A percentile compares a stretch with the other conserved stretches of the same genome.
Evolutionary conservation across 2,329 filamentous ascomycete genomes (phyloP).

Genomic region (Cladophialophora yegresii): DNA sequence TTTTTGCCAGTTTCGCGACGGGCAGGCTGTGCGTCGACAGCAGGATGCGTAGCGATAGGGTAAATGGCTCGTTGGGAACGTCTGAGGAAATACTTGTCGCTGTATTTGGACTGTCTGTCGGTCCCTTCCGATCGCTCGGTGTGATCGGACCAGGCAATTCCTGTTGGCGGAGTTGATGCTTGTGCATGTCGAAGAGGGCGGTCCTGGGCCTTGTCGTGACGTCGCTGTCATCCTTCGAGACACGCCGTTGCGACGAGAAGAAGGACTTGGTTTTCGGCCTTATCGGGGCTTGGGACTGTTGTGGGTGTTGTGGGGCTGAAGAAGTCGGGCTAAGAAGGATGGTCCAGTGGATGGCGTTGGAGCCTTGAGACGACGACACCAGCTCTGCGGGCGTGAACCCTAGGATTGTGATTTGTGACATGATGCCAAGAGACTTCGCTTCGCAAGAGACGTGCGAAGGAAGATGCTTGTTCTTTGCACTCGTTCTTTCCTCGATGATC

Average conservation of each 20-base stretch:
- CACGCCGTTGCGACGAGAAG: slow-evolving; percentile 12
- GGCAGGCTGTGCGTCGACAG: slow-evolving; percentile 11
- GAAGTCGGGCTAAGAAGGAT: slow-evolving; percentile 25
- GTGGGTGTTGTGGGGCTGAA: background rate
- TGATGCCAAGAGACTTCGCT: slow-evolving; percentile 1
- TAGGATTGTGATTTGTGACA: slow-evolving; percentile 29
- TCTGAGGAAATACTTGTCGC: slow-evolving; percentile 23
- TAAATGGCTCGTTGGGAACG: slow-evolving; percentile 13
- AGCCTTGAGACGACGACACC: background rate
- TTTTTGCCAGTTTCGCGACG: slow-evolving; percentile 16
- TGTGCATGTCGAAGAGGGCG: slow-evolving; percentile 29
- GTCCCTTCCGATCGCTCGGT: background rate
- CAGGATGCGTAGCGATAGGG: slow-evolving; percentile 20
- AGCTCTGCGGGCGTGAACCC: slow-evolving; percentile 20
- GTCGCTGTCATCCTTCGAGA: background rate
- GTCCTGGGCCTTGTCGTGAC: slow-evolving; percentile 2
- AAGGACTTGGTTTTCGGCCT: slow-evolving; percentile 16
- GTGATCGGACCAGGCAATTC: slow-evolving; percentile 19
- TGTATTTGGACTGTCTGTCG: background rate
- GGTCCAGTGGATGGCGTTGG: slow-evolving; percentile 23
- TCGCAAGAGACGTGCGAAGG: background rate
- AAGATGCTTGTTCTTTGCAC: background rate
- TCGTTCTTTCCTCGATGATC: background rate
- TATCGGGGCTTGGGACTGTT: background rate
- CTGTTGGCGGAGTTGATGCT: slow-evolving; percentile 32